These are phyloP conservation scores for Sporothrix inflata DNA, from an alignment of 2,329 filamentous ascomycete genomes.

Conservation along the genomic window DNA sequence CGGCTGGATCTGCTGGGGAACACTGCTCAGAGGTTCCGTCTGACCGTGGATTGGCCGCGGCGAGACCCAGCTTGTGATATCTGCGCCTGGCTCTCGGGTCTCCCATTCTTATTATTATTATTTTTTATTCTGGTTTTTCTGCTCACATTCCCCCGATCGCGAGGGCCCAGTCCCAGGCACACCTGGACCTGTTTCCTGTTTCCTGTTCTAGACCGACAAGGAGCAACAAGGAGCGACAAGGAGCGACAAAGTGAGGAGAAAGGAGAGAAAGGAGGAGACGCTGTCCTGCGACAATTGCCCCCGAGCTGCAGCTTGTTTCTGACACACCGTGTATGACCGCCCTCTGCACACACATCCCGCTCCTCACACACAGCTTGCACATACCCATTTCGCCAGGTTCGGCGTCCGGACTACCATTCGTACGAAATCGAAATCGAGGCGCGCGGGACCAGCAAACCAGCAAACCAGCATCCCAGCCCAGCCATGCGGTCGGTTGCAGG, in stretches of 20 bases:
- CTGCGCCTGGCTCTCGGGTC: constrained; percentile 1
- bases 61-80: constrained; percentile 25
- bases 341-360: constrained; percentile 10
- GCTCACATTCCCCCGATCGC: constrained; percentile 12
- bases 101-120: background rate
- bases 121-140: background rate
- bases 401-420: constrained; percentile 15
- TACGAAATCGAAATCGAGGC: constrained; percentile 17
- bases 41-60: constrained; percentile 26
- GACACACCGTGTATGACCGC: constrained; percentile 11
- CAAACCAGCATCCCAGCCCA: background rate
- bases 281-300: constrained; percentile 24
- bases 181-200: background rate
- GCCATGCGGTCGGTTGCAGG: constrained; percentile 21
- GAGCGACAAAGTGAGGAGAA: constrained; percentile 24
- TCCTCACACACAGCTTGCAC: constrained; percentile 11
- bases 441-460: background rate
- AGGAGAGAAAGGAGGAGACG: constrained; percentile 18
- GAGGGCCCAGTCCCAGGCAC: constrained; percentile 14
- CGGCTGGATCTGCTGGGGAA: constrained; percentile 10
- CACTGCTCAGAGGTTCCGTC: constrained; percentile 24
- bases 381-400: constrained; percentile 3
- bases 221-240: constrained; percentile 10
- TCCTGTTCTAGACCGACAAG: background rate
- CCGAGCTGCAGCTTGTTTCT: constrained; percentile 21